Base-by-base conservation (phyloP, 2,329 filamentous ascomycete genomes). In the Colletotrichum horii region DNA sequence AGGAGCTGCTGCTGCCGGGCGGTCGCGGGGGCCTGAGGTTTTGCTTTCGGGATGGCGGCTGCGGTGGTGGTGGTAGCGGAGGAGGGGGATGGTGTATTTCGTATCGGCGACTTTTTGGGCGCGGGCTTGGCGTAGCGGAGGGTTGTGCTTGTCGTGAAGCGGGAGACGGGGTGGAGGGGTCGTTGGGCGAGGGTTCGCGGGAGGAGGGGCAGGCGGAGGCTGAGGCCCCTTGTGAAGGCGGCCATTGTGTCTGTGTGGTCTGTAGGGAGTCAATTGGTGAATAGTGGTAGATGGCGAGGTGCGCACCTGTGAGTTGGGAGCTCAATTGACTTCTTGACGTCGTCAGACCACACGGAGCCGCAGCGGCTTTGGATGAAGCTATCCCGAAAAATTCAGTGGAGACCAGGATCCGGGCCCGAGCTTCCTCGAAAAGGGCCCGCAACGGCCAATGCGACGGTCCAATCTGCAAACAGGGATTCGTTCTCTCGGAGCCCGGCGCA, bases 361-460 rank as follows among this genome's bases (percentile, higher is more conserved):
- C 30, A 24, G 55, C 52, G 22, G 38, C 14, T 32, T 30, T 22
- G 60, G 36, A 67, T 71, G 76, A 77, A 78, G 76, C 76, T 70
- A 75, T 78, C 75, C 68, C 67, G 70, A 77, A 77, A 78, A 75
- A 70, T 77, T 66, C 66, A 66, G 67, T 75, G 68, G 76, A 32
- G 68, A 65, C 66, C 15, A 16, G 67, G 34, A 52, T 55, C 52
- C 32, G 36, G 43, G 19, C 43, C 61, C 61, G 43, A 38, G 64
- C 19, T 36, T 28, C 24, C 32, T 28, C 24, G 61, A 12, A 64
- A 64, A 16, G n/a, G 22, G 26, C 52, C 66, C 30, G n/a, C 52
- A 38, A 16, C 58, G 26, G 30, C 11, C 34, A 38, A 43, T 66
- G 72, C 68, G 61, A 65, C 68, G 19, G 43, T 62, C 69, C 61